A percentile compares a stretch with the other conserved stretches of the same genome.
phyloP scores from a whole-genome alignment of 179 eudicot genomes.

The Sideroxylon spinosum region DNA sequence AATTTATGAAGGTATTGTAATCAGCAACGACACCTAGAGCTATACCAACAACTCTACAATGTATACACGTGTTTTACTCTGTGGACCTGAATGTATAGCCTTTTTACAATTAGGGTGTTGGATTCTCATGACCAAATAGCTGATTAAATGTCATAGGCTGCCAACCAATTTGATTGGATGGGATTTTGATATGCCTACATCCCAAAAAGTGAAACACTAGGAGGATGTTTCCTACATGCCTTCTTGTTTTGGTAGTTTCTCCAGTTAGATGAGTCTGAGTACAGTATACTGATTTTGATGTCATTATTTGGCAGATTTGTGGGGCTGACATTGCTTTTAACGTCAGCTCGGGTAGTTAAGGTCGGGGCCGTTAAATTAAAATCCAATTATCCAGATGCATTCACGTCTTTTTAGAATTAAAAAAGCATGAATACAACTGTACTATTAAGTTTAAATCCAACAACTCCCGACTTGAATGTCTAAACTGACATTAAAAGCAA shows the following conservation, averaged over 20 bases:
- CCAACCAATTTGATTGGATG: neutral
- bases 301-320: neutral
- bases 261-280: neutral
- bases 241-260: neutral
- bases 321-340: too few species aligned
- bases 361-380: too few species aligned
- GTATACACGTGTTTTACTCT: neutral
- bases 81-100: neutral
- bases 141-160: neutral
- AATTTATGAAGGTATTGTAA: too few species aligned
- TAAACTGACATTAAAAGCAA: too few species aligned
- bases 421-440: too few species aligned
- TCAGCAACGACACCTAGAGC: neutral
- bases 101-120: neutral
- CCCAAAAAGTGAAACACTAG: neutral
- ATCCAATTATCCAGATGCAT: too few species aligned
- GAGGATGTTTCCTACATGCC: neutral
- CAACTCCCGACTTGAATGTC: too few species aligned
- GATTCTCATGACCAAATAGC: neutral
- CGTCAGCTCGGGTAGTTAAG: too few species aligned
- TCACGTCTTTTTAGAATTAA: too few species aligned
- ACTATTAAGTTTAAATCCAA: too few species aligned
- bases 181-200: neutral
- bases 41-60: neutral
- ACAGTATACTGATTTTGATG: neutral